Conservation (phyloP, 2,329 filamentous ascomycete species). For the Clonostachys byssicola region DNA sequence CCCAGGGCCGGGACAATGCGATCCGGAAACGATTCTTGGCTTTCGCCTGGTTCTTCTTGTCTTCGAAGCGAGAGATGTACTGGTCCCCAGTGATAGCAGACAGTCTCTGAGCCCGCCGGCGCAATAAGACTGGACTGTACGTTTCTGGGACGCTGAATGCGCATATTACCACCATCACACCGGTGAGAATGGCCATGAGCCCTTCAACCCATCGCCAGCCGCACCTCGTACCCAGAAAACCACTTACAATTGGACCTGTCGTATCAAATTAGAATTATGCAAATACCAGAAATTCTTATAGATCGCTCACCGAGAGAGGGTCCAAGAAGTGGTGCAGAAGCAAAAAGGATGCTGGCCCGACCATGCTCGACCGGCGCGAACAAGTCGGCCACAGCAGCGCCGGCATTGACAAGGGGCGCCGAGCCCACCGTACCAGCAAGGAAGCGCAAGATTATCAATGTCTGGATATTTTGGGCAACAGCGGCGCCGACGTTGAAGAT, state of each 20-base stretch:
- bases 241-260: conserved; percentile 47
- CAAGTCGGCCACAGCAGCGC: conserved; percentile 58
- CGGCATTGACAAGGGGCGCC: conserved; percentile 55
- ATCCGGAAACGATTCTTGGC: conserved; percentile 50
- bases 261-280: too few relatives aligned
- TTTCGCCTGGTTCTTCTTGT: conserved; percentile 19
- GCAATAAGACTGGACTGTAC: conserved; percentile 45
- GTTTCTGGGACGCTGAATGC: conserved; percentile 44
- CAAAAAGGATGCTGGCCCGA: conserved; percentile 58
- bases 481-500: conserved; percentile 37
- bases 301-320: conserved; percentile 34
- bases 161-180: conserved; percentile 42
- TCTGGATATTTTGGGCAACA: conserved; percentile 57
- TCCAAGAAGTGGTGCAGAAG: conserved; percentile 57
- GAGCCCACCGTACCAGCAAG: conserved; percentile 58
- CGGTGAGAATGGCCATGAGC: conserved; percentile 50
- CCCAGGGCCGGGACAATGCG: conserved; percentile 54
- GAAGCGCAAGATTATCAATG: conserved; percentile 58
- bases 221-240: conserved; percentile 49
- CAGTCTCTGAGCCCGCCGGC: conserved; percentile 37
- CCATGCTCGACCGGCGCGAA: conserved; percentile 47
- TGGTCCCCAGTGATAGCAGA: conserved; percentile 41
- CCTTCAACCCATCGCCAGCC: conserved; percentile 59
- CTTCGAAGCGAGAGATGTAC: conserved; percentile 44
- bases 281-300: too few relatives aligned